Evolutionary conservation across 2,329 filamentous ascomycete genomes (phyloP), one percentile per base, ranked within the genome.

Genomic region (Fusarium acutatum): DNA sequence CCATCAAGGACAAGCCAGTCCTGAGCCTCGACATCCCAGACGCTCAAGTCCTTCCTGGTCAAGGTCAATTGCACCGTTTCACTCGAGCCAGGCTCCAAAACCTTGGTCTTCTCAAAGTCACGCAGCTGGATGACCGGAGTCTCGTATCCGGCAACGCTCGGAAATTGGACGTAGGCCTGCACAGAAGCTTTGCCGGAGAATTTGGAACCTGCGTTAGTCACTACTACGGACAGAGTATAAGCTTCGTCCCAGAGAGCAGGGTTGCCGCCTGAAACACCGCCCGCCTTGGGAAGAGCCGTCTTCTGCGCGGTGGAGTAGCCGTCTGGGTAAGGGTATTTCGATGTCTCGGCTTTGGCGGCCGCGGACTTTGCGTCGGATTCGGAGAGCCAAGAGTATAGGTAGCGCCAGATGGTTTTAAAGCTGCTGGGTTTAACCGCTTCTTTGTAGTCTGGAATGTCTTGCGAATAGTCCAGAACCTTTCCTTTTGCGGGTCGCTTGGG

Each of bases 251-350:
- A 93, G 24, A 93, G 85, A 52, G 88, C 87, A 1, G 92, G 90
- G 78, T 94, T 93, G 6, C 92, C 92, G 69, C 91, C 91, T 75
- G 91, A 86, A 18, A 86, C 90, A 54, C 94, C 94, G 30, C 93
- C 93, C 3, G 93, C 92, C 5, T 82, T 85, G 22, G 91, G 82
- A 0, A 54, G 37, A 14, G 78, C 81, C 11, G 77, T 75, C 58
- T 81, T 83, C 82, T 81, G 85, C 77, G 65, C 62, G 5, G 86
- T 87, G n/a, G 85, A 87, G 82, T 94, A 94, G 34, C 92, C 92
- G 1, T 82, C 82, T 0, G 92, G 92, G 78, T 94, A 94, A 4
- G 87, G 85, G 77, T 92, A 93, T 15, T 79, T 83, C 22, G 77
- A 71, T 1, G 72, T 79, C 28, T 73, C 77, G 28, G 80, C 81